These are phyloP conservation scores for Yarrowia galli DNA, from an alignment of 1,139 yeast species.

Conservation along the genomic window DNA sequence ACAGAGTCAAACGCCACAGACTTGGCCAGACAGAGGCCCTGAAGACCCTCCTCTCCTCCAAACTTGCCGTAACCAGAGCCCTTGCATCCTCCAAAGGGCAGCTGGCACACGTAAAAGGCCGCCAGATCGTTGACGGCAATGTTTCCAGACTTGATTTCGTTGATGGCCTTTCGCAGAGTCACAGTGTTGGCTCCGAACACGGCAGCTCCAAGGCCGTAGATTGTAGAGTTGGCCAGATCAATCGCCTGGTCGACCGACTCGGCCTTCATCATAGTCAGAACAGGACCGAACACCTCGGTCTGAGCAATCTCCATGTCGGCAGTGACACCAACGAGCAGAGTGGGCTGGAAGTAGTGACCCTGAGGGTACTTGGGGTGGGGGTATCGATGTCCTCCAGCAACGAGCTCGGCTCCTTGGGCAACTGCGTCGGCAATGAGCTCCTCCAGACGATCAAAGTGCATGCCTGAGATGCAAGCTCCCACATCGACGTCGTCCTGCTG, in stretches of 20 bases:
- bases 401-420: conserved; percentile 74
- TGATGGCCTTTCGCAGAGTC: conserved; percentile 65
- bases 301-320: conserved; percentile 79
- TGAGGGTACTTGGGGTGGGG: conserved; percentile 92
- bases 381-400: conserved; percentile 80
- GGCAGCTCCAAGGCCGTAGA: conserved; percentile 89
- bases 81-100: conserved; percentile 94
- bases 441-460: conserved; percentile 72
- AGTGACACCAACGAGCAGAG: conserved; percentile 81
- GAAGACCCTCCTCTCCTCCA: conserved; percentile 95
- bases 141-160: conserved; percentile 76
- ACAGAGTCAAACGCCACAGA: conserved; percentile 85
- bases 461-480: conserved; percentile 92
- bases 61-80: conserved; percentile 96
- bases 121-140: conserved; percentile 98
- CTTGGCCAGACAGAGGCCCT: conserved; percentile 86
- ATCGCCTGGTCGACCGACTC: conserved; percentile 70
- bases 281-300: conserved; percentile 93
- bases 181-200: conserved; percentile 73
- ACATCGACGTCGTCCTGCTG: conserved; percentile 83
- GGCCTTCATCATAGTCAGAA: conserved; percentile 80
- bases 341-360: conserved; percentile 92
- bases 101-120: conserved; percentile 90
- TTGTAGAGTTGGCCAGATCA: conserved; percentile 82
- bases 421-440: conserved; percentile 76